Base-by-base conservation (phyloP, 2,329 filamentous ascomycete genomes). In the Aureobasidium namibiae region DNA sequence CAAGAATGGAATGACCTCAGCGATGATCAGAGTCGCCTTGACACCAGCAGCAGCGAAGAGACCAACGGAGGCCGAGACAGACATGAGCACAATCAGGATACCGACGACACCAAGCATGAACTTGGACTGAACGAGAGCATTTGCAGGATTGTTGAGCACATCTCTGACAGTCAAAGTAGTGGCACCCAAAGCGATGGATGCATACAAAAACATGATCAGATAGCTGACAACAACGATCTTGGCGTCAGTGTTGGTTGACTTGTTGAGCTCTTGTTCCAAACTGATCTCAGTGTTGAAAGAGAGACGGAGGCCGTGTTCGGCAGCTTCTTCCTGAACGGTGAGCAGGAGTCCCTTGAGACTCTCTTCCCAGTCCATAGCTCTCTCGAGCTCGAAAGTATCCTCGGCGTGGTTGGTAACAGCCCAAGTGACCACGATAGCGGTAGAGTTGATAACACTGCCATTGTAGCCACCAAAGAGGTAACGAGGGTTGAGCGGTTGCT, bases 121-220 rank as follows among this genome's bases (percentile, higher is more conserved):
- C 74, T 99, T 99, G 67, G 92, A 96, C 73, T 97, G 90, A 0
- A 99, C 92, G 3, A 99, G 77, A 2, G 90, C 86, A 54, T 90
- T 87, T 13, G 89, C 83, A 1, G 92, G 92, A 68, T 95, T 95
- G 56, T 83, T 83, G 50, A 96, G 74, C 46, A 97, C 76, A 60
- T 92, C 88, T 65, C 82, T 83, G 60, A 92, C 76, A 1, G 87
- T 89, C 60, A 95, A 78, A 6, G 88, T 91, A 0, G 89, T 94
- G 1, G 92, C 96, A 0, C 94, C 94, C 0, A 99, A 80, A 0
- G 94, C 92, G 56, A 99, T 76, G 6, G 92, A 97, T 4, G 92
- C 94, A 69, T 99, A 99, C 63, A 99, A 76, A 74, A 99, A 99
- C 94, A 99, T 99, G 76, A 96, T 90, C 63, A 97, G 81, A 75